phyloP scores from a whole-genome alignment of 352 stramenopile genomes.

The Detonula confervacea region DNA sequence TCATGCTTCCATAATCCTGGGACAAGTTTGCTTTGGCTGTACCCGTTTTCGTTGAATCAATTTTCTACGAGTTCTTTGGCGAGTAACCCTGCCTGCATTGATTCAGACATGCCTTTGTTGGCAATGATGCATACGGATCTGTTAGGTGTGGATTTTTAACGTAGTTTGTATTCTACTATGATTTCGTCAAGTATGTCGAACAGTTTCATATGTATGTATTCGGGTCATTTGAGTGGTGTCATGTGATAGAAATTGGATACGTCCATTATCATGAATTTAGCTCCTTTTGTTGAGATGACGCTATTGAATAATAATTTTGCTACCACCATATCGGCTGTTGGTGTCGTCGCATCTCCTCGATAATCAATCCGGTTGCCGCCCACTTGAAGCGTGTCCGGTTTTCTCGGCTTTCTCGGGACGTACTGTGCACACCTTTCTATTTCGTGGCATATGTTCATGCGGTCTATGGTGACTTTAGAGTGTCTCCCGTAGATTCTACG shows the following conservation, averaged over 20 bases:
- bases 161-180: conserved; percentile 36
- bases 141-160: neutral
- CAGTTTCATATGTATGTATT: conserved; percentile 32
- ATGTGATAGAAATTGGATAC: conserved; percentile 14
- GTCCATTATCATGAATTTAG: conserved; percentile 36
- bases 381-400: conserved; percentile 7
- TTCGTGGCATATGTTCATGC: no score
- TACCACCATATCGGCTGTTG: conserved; percentile 32
- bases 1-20: neutral
- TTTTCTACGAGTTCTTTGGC: neutral
- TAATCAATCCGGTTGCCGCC: conserved; percentile 8
- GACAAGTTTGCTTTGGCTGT: neutral
- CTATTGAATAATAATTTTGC: conserved; percentile 47
- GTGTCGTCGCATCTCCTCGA: conserved; percentile 5
- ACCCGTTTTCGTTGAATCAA: neutral
- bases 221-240: conserved; percentile 10
- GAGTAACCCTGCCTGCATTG: neutral
- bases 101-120: neutral
- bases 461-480: no score
- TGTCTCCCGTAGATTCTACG: no score
- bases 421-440: no score
- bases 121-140: conserved; percentile 19
- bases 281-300: conserved; percentile 30
- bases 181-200: conserved; percentile 24
- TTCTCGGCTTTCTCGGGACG: conserved; percentile 9